A percentile compares a stretch with the other conserved stretches of the same genome.
Conservation (phyloP, 2,329 filamentous ascomycete genomes). For the Aspergillus sojae region DNA sequence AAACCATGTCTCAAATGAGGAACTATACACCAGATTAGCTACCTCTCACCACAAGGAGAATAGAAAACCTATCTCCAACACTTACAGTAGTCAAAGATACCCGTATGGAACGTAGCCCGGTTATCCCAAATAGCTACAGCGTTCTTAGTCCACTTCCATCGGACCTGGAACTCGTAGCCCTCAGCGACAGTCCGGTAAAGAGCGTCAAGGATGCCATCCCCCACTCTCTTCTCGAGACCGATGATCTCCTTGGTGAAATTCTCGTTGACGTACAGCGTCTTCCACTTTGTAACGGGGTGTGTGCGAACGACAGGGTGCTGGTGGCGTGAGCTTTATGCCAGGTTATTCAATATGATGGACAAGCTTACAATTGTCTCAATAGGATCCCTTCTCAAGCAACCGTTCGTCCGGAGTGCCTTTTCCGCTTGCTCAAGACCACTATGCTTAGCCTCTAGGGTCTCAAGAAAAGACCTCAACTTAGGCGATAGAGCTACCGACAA, state of each 20-base stretch:
- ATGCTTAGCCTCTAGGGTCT: neutral
- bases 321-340: neutral
- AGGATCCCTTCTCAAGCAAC: neutral
- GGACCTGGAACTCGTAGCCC: slow-evolving; percentile 11
- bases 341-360: neutral
- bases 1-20: slow-evolving; percentile 10
- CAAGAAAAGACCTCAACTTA: neutral
- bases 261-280: slow-evolving; percentile 38
- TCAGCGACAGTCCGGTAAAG: neutral
- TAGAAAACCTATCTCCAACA: neutral
- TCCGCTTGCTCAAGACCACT: neutral
- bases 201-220: slow-evolving; percentile 10
- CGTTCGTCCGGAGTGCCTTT: neutral
- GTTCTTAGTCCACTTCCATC: slow-evolving; percentile 14
- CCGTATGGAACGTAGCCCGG: neutral
- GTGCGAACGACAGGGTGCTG: neutral
- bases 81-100: slow-evolving; percentile 13
- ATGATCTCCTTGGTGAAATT: slow-evolving; percentile 31
- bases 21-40: neutral
- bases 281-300: slow-evolving; percentile 28
- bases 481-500: neutral
- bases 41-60: neutral
- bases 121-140: slow-evolving; percentile 15
- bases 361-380: neutral
- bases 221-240: slow-evolving; percentile 12